Conservation (phyloP, 2,329 filamentous ascomycete species). For the Fusarium sp. region DNA sequence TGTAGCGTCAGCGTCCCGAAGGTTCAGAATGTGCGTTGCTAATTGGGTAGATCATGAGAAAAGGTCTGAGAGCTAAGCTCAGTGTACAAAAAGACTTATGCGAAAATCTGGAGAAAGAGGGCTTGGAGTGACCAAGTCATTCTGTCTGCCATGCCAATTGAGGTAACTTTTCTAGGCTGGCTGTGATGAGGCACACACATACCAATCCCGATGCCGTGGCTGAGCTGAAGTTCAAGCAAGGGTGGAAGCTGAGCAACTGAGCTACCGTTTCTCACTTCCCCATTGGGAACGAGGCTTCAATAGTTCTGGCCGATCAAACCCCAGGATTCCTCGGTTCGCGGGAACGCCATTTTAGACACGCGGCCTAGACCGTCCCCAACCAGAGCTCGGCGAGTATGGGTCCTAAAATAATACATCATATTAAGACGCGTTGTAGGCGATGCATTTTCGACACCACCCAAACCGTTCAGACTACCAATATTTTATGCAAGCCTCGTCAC, state of each 20-base stretch:
- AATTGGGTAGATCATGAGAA: background rate
- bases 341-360: background rate
- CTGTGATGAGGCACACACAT: background rate
- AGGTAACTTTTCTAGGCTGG: background rate
- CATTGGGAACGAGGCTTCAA: conserved; percentile 9
- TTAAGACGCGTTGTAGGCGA: background rate
- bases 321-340: conserved; percentile 11
- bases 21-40: conserved; percentile 1
- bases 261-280: conserved; percentile 3
- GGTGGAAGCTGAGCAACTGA: background rate
- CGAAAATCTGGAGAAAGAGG: background rate
- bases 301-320: conserved; percentile 25
- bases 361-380: conserved; percentile 7
- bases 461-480: background rate
- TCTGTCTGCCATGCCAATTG: background rate
- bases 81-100: background rate
- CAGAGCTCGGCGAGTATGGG: background rate
- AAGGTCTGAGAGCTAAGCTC: background rate
- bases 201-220: conserved; percentile 1
- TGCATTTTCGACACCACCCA: background rate
- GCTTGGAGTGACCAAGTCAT: background rate
- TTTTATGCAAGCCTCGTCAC: conserved; percentile 17
- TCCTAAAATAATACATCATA: background rate
- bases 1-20: background rate
- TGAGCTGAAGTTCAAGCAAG: conserved; percentile 13